These are phyloP conservation scores for Xylaria digitata DNA, from an alignment of 2,329 filamentous ascomycete genomes.

Conservation along the genomic window DNA sequence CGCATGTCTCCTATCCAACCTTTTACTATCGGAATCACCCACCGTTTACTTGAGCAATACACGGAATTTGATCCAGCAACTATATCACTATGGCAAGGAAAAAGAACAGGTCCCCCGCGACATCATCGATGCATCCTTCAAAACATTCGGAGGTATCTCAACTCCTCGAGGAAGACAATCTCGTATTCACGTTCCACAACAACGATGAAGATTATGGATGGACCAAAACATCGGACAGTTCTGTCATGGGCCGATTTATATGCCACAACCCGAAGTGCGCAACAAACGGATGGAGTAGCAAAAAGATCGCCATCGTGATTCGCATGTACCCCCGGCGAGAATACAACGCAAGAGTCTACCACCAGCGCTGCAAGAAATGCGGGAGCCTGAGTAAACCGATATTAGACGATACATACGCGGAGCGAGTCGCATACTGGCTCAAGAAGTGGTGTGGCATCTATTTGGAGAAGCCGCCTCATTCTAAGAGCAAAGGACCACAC, in stretches of 20 bases:
- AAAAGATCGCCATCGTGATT: conserved; percentile 22
- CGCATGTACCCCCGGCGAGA: conserved; percentile 34
- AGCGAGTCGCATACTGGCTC: conserved; percentile 45
- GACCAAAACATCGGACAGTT: neutral
- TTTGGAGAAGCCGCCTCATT: conserved; percentile 20
- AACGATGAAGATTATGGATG: conserved; percentile 11
- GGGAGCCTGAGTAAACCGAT: conserved; percentile 35
- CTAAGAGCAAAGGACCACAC: conserved; percentile 30
- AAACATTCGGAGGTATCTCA: conserved; percentile 21
- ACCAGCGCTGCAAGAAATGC: conserved; percentile 44
- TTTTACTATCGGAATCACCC: neutral
- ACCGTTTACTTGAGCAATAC: neutral
- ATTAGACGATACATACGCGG: conserved; percentile 43
- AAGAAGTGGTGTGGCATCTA: conserved; percentile 45
- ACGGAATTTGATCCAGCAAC: neutral
- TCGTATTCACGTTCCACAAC: conserved; percentile 27
- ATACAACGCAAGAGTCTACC: conserved; percentile 46
- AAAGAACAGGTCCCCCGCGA: neutral
- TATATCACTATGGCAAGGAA: conserved; percentile 8
- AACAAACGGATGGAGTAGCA: conserved; percentile 32
- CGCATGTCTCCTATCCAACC: neutral
- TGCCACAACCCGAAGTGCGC: conserved; percentile 31
- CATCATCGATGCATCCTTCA: conserved; percentile 27
- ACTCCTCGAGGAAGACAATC: conserved; percentile 21
- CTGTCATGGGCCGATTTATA: conserved; percentile 39